Evolutionary conservation across 1,284 basidiomycete species (phyloP), one percentile per base, ranked within the genome.

Genomic region (Takashimella koratensis): DNA sequence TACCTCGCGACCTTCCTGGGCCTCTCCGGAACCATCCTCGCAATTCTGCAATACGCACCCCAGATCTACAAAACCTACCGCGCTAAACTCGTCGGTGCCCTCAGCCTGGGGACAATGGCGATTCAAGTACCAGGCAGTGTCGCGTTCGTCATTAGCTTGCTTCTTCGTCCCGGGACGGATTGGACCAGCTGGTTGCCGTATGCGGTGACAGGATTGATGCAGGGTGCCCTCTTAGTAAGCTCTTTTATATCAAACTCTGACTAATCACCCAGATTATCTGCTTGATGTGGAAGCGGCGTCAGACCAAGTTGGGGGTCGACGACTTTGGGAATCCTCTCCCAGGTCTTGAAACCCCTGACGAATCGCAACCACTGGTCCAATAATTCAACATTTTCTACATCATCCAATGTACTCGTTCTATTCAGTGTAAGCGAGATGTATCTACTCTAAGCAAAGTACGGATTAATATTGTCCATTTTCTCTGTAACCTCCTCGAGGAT

Each of bases 111-210:
- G 2, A 96, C 91, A 83, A 97, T 98, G 95, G 49, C 60, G 44
- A 87, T 98, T 21, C 94, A 98, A 76, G 91, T 86, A 5, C 95
- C 95, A 0, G 95, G 95, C 2, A 87, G 88, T 1, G 79, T 91
- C 20, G 74, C 93, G 39, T 97, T 98, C 83, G 87, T 93, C 12
- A 71, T 88, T 40, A 90, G 88, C 57, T 87, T 96, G 58, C 87
- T 86, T 8, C 73, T 88, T n/a, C 76, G 85, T 80, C 83, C 64
- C 11, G 87, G 87, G 0, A 91, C 89, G 0, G 84, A 92, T 66
- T 93, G 89, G 90, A 91, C 89, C 3, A 86, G 84, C 51, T 93
- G 90, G 90, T 79, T 86, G 47, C 85, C 87, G 27, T 96, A 88
- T 67, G 86, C 87, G 11, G 86, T 93, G 36, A 86, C 93, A 0